A percentile compares a stretch with the other conserved stretches of the same genome.
Conservation (phyloP, 352 stramenopile species). For the Phytopythium chamaehyphon region DNA sequence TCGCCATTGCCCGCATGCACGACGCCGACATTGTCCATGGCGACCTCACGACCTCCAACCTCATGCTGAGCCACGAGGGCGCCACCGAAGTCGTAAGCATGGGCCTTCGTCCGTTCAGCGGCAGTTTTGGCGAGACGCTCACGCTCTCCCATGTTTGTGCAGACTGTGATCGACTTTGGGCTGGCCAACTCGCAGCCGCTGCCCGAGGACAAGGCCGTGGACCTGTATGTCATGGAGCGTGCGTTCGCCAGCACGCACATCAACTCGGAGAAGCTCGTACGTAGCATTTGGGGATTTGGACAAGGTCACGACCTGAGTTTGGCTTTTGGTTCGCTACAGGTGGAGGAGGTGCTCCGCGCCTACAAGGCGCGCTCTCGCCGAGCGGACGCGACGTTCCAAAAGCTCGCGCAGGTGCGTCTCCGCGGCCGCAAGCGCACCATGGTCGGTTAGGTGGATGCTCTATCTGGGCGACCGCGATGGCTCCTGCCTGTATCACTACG, state of each 20-base stretch:
- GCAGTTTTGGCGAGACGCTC: not conserved
- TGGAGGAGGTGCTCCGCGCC: constrained; percentile 78
- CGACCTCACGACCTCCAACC: constrained; percentile 93
- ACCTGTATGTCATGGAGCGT: constrained; percentile 92
- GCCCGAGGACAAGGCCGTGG: constrained; percentile 90
- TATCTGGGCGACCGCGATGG: not conserved
- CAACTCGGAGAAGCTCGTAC: constrained; percentile 75
- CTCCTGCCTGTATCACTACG: not conserved
- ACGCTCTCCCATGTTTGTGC: constrained; percentile 3
- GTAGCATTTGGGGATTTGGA: constrained; percentile 2
- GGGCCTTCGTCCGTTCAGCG: not conserved
- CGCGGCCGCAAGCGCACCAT: constrained; percentile 89
- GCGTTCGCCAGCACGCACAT: constrained; percentile 90
- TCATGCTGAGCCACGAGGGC: constrained; percentile 83
- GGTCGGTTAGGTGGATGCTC: constrained; percentile 66
- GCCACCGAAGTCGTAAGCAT: constrained; percentile 54
- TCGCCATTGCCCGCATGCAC: constrained; percentile 90
- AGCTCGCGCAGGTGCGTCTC: constrained; percentile 84
- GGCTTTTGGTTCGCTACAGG: constrained; percentile 20
- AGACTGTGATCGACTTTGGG: constrained; percentile 87
- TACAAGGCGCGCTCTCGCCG: constrained; percentile 82
- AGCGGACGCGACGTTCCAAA: constrained; percentile 78
- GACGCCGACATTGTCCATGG: constrained; percentile 91
- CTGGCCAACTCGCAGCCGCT: constrained; percentile 80
- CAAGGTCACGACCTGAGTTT: constrained; percentile 3